A percentile compares a stretch with the other conserved stretches of the same genome.
Conservation (phyloP, 306 rosid species). For the Acacia acuminata region DNA sequence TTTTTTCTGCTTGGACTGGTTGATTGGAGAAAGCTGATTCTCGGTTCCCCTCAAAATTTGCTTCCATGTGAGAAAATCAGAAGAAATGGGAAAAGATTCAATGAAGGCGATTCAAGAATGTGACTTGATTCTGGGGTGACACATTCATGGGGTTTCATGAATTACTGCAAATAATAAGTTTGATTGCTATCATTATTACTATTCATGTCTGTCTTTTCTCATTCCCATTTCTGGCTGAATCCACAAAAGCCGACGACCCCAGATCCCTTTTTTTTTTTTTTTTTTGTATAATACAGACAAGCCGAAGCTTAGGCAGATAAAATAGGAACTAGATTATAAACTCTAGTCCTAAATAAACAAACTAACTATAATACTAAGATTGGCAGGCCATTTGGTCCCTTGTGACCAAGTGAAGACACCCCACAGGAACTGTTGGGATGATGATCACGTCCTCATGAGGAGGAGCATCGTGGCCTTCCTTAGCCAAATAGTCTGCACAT, state of each 20-base stretch:
- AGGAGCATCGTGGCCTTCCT: too few relatives aligned
- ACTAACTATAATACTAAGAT: too few relatives aligned
- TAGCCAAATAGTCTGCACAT: too few relatives aligned
- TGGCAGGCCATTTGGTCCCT: too few relatives aligned
- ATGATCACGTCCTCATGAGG: too few relatives aligned
- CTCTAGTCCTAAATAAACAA: too few relatives aligned
- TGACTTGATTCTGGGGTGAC: constrained; percentile 13
- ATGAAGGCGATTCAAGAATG: constrained; percentile 20
- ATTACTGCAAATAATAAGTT: constrained; percentile 25
- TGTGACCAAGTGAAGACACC: too few relatives aligned
- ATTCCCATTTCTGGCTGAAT: constrained; percentile 26
- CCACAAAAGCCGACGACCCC: constrained; percentile 19
- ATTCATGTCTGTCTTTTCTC: not conserved
- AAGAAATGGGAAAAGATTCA: constrained; percentile 5
- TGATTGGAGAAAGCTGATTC: not conserved
- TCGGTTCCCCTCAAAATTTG: not conserved
- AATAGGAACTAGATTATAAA: too few relatives aligned
- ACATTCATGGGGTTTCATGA: constrained; percentile 43
- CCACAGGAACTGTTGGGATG: too few relatives aligned
- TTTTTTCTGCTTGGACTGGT: not conserved
- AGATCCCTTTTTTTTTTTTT: too few relatives aligned
- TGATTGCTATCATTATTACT: not conserved
- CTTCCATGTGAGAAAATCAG: not conserved
- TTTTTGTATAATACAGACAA: too few relatives aligned
- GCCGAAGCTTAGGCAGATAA: too few relatives aligned